Evolutionary conservation across 768 basidiomycete species (phyloP).

Genomic region (Podaxis carcinomalis): DNA sequence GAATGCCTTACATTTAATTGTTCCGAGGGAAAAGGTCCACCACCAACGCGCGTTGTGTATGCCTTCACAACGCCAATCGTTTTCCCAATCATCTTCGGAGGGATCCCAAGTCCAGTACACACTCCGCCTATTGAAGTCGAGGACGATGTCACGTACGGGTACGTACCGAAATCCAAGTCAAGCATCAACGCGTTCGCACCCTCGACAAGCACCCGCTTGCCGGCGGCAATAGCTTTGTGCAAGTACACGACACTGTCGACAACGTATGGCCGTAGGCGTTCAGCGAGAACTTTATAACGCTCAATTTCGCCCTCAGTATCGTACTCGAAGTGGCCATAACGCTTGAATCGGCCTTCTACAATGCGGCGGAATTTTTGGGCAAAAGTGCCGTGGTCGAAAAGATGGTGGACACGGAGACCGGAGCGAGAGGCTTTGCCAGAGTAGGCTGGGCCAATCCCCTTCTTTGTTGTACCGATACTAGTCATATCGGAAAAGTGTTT

Average conservation of each 20-base stretch:
- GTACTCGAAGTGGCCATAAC: constrained; percentile 97
- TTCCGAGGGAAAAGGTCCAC: constrained; percentile 97
- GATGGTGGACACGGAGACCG: constrained; percentile 92
- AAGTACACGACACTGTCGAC: constrained; percentile 85
- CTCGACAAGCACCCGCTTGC: constrained; percentile 87
- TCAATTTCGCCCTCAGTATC: constrained; percentile 95
- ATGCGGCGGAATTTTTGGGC: constrained; percentile 90
- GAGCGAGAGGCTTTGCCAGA: constrained; percentile 96
- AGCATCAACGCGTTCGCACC: constrained; percentile 99
- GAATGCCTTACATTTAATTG: constrained; percentile 69
- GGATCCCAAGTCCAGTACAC: constrained; percentile 96
- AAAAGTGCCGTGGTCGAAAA: constrained; percentile 84
- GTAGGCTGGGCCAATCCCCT: constrained; percentile 98
- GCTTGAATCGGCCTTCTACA: constrained; percentile 96
- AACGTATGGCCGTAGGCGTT: constrained; percentile 82
- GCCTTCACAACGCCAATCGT: constrained; percentile 95
- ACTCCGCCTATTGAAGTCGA: constrained; percentile 93
- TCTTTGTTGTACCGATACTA: constrained; percentile 97
- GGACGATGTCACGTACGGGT: constrained; percentile 96
- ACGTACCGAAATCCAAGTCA: constrained; percentile 96
- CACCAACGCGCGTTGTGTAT: constrained; percentile 98
- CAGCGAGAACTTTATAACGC: constrained; percentile 87
- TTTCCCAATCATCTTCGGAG: constrained; percentile 82
- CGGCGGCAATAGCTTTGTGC: constrained; percentile 69
- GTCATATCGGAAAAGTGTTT: constrained; percentile 4